These are phyloP conservation scores for Pyropia haitanensis DNA, from an alignment of 23 red algal genomes.

Conservation along the genomic window DNA sequence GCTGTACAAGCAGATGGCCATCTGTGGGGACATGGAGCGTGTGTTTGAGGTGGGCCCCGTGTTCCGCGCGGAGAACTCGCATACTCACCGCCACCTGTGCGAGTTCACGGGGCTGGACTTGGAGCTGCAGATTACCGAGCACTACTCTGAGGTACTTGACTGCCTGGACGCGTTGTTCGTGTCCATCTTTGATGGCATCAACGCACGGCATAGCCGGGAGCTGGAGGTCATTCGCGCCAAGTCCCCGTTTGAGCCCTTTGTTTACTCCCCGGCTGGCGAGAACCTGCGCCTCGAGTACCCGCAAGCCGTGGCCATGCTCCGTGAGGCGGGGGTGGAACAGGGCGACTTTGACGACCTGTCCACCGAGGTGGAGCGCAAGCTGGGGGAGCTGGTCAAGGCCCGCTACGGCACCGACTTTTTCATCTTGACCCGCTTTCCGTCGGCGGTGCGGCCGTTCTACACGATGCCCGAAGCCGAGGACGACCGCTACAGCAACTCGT, in stretches of 20 bases:
- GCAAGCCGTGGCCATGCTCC: slow-evolving; percentile 70
- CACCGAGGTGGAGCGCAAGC: slow-evolving; percentile 73
- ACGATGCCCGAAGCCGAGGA: slow-evolving; percentile 88
- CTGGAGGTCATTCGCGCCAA: slow-evolving; percentile 53
- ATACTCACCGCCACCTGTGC: slow-evolving; percentile 89
- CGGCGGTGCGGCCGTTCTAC: slow-evolving; percentile 84
- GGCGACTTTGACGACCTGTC: slow-evolving; percentile 82
- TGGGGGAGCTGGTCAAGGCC: slow-evolving; percentile 63
- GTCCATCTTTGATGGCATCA: slow-evolving; percentile 81
- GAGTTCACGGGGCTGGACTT: slow-evolving; percentile 92
- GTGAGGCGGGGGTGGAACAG: slow-evolving; percentile 56
- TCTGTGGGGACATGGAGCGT: slow-evolving; percentile 81
- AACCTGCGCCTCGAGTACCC: slow-evolving; percentile 58
- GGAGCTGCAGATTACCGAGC: slow-evolving; percentile 92
- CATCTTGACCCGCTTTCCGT: slow-evolving; percentile 75
- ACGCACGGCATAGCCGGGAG: slow-evolving; percentile 43
- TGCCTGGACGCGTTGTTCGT: slow-evolving; percentile 70
- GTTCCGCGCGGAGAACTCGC: slow-evolving; percentile 91
- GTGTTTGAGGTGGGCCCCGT: slow-evolving; percentile 99
- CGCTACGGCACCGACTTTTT: slow-evolving; percentile 96
- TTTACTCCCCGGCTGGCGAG: slow-evolving; percentile 32
- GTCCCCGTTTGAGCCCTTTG: slow-evolving; percentile 59
- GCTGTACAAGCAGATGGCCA: slow-evolving; percentile 99
- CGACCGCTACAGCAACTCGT: slow-evolving; percentile 78
- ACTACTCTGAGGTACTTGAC: slow-evolving; percentile 84